Conservation (phyloP, 345 rosid species). For the Rubroshorea leprosula region DNA sequence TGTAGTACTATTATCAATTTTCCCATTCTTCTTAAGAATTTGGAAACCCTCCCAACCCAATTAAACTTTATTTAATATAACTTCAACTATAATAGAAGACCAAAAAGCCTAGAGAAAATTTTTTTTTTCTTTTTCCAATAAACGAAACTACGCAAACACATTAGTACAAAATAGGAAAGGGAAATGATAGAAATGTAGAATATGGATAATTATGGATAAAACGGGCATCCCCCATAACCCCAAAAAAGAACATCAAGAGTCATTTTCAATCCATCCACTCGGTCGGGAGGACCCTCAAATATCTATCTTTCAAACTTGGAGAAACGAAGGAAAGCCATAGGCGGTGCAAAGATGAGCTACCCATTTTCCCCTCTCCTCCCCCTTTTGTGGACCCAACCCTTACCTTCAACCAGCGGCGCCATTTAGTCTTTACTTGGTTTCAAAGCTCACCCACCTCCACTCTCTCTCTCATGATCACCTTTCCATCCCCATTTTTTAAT, state of each 20-base stretch:
- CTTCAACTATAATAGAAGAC: no score
- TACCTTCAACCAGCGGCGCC: conserved; percentile 48
- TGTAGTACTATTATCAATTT: no score
- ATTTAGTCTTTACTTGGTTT: conserved; percentile 40
- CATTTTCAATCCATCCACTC: conserved; percentile 6
- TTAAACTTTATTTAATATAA: no score
- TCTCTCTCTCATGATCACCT: background rate
- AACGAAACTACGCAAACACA: no score
- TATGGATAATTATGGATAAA: background rate
- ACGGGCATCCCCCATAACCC: conserved; percentile 7
- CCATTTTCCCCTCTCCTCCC: conserved; percentile 8
- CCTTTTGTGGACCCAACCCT: conserved; percentile 26
- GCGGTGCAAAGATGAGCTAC: background rate
- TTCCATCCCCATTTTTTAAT: background rate
- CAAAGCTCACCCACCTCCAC: conserved; percentile 37
- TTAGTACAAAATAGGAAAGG: no score
- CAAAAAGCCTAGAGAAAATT: no score
- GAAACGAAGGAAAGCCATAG: background rate
- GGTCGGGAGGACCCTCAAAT: background rate
- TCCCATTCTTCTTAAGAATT: no score
- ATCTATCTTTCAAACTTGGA: background rate
- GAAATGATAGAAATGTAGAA: background rate
- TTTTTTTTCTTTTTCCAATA: no score
- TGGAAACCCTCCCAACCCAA: no score
- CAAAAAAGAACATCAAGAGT: conserved; percentile 9